phyloP scores from a whole-genome alignment of 139 green algal species.

The Edaphochlamys debaryana region DNA sequence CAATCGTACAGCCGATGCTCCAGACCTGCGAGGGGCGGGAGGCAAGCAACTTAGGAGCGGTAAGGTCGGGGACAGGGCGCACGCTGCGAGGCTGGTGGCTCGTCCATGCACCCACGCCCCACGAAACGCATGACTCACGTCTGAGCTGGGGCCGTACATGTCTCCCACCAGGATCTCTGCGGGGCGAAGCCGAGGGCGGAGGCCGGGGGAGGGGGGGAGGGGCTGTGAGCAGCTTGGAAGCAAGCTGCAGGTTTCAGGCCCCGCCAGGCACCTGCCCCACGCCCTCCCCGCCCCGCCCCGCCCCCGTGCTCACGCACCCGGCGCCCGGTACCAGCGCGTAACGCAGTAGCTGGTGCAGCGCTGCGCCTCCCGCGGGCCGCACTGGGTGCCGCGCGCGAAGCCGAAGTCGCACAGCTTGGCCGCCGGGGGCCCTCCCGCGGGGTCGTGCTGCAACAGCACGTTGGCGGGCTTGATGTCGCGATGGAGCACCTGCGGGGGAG shows the following conservation, averaged over 20 bases:
- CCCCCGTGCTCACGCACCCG: not conserved
- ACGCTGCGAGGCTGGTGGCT: no score
- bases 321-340: constrained; percentile 70
- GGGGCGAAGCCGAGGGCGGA: no score
- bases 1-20: not conserved
- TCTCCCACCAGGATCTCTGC: constrained; percentile 83
- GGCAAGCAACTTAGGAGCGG: not conserved
- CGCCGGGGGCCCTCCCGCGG: not conserved
- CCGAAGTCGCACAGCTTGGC: constrained; percentile 90
- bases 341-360: constrained; percentile 74
- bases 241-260: not conserved
- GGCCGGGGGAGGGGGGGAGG: no score
- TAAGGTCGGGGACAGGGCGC: not conserved
- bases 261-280: not conserved
- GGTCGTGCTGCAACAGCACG: constrained; percentile 74
- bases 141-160: constrained; percentile 62
- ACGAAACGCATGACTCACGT: not conserved
- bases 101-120: not conserved
- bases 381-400: constrained; percentile 65
- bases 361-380: constrained; percentile 16
- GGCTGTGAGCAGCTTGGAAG: not conserved
- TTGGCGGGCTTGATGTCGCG: constrained; percentile 88
- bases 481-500: not conserved
- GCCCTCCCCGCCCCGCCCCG: no score
- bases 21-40: not conserved